Conservation (phyloP, 1,284 basidiomycete species). For the Moesziomyces antarcticus region DNA sequence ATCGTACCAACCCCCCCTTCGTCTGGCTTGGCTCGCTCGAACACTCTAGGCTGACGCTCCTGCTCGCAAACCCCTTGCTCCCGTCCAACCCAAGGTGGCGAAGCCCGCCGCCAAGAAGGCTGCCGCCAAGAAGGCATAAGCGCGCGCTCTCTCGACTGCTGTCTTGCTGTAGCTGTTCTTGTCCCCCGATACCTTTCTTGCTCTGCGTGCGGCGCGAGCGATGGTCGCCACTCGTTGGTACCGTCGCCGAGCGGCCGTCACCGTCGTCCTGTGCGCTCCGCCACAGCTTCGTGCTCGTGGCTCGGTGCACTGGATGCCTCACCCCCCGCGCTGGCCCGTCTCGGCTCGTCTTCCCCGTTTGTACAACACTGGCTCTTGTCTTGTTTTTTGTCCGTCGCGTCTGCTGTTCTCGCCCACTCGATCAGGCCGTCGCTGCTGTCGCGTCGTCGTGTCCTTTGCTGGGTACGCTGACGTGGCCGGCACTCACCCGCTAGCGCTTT, state of each 20-base stretch:
- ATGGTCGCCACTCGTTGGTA: too few relatives aligned
- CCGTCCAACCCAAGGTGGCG: constrained; percentile 53
- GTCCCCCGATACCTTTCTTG: constrained; percentile 36
- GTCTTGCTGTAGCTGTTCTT: constrained; percentile 17
- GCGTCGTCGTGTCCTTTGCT: not conserved
- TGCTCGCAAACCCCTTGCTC: constrained; percentile 49
- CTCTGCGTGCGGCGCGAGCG: constrained; percentile 16
- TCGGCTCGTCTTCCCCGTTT: constrained; percentile 21
- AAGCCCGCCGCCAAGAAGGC: constrained; percentile 67
- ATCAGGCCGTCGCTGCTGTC: not conserved
- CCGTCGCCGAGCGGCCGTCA: constrained; percentile 4
- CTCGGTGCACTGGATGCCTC: constrained; percentile 2
- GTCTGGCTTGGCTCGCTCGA: constrained; percentile 3
- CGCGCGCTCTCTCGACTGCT: constrained; percentile 6
- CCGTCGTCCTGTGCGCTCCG: constrained; percentile 5
- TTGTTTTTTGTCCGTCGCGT: constrained; percentile 28
- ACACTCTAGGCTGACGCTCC: constrained; percentile 47
- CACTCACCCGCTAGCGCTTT: constrained; percentile 13
- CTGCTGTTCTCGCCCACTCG: constrained; percentile 24
- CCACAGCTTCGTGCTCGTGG: not conserved
- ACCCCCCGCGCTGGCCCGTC: constrained; percentile 22
- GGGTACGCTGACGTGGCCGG: not conserved
- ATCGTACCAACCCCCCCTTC: constrained; percentile 20
- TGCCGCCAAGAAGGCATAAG: constrained; percentile 58
- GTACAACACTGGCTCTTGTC: constrained; percentile 45